Base-by-base conservation (phyloP, 2,329 filamentous ascomycete genomes). In the Colletotrichum filicis region DNA sequence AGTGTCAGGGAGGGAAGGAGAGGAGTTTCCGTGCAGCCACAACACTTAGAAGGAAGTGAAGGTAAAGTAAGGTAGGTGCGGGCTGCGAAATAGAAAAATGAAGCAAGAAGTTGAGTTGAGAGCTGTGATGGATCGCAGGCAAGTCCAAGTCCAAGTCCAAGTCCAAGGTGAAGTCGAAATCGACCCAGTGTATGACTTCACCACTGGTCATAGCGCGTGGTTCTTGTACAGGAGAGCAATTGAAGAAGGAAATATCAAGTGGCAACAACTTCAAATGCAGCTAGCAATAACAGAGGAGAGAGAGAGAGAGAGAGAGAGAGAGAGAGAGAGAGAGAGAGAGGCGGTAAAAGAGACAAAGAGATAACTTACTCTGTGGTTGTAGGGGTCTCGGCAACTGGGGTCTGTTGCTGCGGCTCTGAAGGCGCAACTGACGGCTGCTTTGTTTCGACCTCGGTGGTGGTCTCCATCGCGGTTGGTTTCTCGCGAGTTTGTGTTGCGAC, bases 401-500 rank as follows among this genome's bases (percentile, higher is more conserved):
- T 71, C 55, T 73, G 66, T 37, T 66, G 71, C 5, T 32, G 71
- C 32, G 59, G 60, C 46, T 73, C 71, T 61, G 71, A 71, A n/a
- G 66, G 71, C 19, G 71, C 66, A 59, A 73, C 71, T 46, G 71
- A 73, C 11, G 66, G 66, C 32, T 73, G 71, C 71, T 73, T 73
- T 37, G 49, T 73, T n/a, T 71, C 71, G 66, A 71, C 71, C 35
- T 72, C 70, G 58, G 55, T 56, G 49, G 28, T 53, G 53, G 66
- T 57, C 67, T 71, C 71, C 71, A 73, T 73, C 53, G 56, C 61
- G 56, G 65, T 24, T 55, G 58, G 52, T 32, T 22, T 58, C 28
- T 49, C 42, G 58, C 28, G 30, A 52, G 32, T 49, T 56, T 56
- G 70, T 56, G 49, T 46, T 16, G 52, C 37, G 37, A 56, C 53